These are phyloP conservation scores for Saccharomyces mikatae DNA, from an alignment of 805 yeast genomes.

Conservation along the genomic window DNA sequence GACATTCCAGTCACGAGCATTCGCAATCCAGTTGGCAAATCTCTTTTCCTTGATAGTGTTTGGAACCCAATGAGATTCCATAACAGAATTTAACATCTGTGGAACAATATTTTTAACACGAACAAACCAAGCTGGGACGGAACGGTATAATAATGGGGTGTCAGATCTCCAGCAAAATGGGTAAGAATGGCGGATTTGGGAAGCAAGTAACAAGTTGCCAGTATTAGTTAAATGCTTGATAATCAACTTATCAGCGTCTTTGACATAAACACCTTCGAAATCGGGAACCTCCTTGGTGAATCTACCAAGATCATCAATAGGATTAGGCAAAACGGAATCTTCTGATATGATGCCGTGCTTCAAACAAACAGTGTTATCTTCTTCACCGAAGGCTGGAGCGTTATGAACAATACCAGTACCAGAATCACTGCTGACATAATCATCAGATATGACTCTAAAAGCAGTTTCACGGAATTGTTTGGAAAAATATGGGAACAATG, in stretches of 20 bases:
- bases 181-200: slow-evolving; percentile 90
- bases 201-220: slow-evolving; percentile 65
- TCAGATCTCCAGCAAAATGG: slow-evolving; percentile 99
- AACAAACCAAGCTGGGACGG: slow-evolving; percentile 98
- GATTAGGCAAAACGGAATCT: slow-evolving; percentile 74
- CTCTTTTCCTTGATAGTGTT: slow-evolving; percentile 82
- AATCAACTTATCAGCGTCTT: slow-evolving; percentile 89
- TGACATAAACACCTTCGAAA: slow-evolving; percentile 78
- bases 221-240: slow-evolving; percentile 72
- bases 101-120: slow-evolving; percentile 83
- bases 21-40: slow-evolving; percentile 95
- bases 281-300: slow-evolving; percentile 70
- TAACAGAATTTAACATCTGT: slow-evolving; percentile 78
- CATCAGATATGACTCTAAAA: slow-evolving; percentile 73
- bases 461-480: slow-evolving; percentile 70
- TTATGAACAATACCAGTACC: slow-evolving; percentile 99
- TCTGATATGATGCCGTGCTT: slow-evolving; percentile 67
- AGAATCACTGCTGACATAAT: slow-evolving; percentile 82
- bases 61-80: slow-evolving; percentile 93
- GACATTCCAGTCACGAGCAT: slow-evolving; percentile 98
- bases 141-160: slow-evolving; percentile 90
- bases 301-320: slow-evolving; percentile 87
- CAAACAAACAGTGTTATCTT: slow-evolving; percentile 80
- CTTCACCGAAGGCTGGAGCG: slow-evolving; percentile 98
- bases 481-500: slow-evolving; percentile 73